Evolutionary conservation across 768 basidiomycete genomes (phyloP).

Genomic region (Boletellus sp.): DNA sequence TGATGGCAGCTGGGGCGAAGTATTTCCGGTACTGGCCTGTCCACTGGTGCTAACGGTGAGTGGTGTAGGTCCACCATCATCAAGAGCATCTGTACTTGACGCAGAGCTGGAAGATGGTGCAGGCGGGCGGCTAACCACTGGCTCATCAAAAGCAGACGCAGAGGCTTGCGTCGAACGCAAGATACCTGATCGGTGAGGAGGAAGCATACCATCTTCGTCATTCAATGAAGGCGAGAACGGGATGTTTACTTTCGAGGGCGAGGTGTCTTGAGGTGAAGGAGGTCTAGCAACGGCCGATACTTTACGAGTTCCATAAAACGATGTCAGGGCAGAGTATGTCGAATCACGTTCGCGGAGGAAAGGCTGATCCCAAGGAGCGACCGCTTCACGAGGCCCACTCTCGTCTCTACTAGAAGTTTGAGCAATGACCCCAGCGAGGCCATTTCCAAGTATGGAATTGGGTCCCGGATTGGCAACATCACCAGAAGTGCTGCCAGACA

Average conservation of each 20-base stretch:
- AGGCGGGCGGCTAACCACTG: slow-evolving; percentile 27
- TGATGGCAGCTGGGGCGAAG: slow-evolving; percentile 73
- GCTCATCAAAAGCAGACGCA: slow-evolving; percentile 24
- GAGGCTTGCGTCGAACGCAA: slow-evolving; percentile 26
- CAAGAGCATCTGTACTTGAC: slow-evolving; percentile 45
- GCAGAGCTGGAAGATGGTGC: slow-evolving; percentile 36
- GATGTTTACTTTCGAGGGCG: slow-evolving; percentile 22
- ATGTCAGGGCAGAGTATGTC: slow-evolving; percentile 22
- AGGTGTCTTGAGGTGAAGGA: slow-evolving; percentile 25
- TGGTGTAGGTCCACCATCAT: slow-evolving; percentile 23
- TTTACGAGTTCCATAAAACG: slow-evolving; percentile 29
- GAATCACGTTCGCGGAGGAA: slow-evolving; percentile 32
- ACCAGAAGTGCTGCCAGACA: slow-evolving; percentile 12
- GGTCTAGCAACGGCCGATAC: slow-evolving; percentile 21
- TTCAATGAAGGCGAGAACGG: slow-evolving; percentile 23
- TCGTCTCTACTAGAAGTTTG: slow-evolving; percentile 28
- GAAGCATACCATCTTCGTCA: slow-evolving; percentile 34
- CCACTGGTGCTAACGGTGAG: slow-evolving; percentile 49
- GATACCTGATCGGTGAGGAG: slow-evolving; percentile 28
- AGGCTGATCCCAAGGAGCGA: slow-evolving; percentile 34
- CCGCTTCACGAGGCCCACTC: slow-evolving; percentile 15
- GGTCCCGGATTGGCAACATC: slow-evolving; percentile 15
- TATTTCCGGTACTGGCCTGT: slow-evolving; percentile 30
- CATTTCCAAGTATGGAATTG: slow-evolving; percentile 22
- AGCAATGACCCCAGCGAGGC: slow-evolving; percentile 25